These are phyloP conservation scores for Solanum chiquidenum DNA, from an alignment of 257 asterid species.

Conservation along the genomic window DNA sequence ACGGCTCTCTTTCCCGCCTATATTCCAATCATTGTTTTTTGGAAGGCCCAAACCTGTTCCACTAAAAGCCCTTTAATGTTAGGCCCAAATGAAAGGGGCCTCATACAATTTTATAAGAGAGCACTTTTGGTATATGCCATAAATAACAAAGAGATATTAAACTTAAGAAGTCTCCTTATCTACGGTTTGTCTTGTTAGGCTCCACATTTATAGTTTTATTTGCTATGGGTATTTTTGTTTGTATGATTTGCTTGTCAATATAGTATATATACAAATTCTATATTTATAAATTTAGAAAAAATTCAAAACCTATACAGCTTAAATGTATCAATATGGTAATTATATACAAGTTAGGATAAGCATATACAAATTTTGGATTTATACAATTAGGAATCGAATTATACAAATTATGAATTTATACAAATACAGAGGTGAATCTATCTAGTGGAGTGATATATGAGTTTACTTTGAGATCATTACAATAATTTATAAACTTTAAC, in stretches of 20 bases:
- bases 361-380: not conserved
- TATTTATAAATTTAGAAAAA: too few species aligned
- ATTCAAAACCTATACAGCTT: not conserved
- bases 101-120: not conserved
- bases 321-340: not conserved
- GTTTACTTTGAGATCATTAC: not conserved
- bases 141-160: not conserved
- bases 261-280: too few species aligned
- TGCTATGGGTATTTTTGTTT: not conserved
- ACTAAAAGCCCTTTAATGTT: not conserved
- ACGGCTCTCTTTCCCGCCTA: slow-evolving; percentile 32
- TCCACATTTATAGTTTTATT: not conserved
- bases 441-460: not conserved
- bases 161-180: not conserved
- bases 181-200: not conserved
- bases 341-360: not conserved
- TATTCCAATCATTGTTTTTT: not conserved
- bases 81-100: not conserved
- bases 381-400: too few species aligned
- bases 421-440: not conserved
- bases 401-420: too few species aligned
- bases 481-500: not conserved
- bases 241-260: too few species aligned
- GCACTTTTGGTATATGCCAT: not conserved
- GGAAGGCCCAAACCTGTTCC: not conserved